A percentile compares a stretch with the other conserved stretches of the same genome.
Conservation (phyloP, 805 yeast species). For the Metschnikowia dekortorum region DNA sequence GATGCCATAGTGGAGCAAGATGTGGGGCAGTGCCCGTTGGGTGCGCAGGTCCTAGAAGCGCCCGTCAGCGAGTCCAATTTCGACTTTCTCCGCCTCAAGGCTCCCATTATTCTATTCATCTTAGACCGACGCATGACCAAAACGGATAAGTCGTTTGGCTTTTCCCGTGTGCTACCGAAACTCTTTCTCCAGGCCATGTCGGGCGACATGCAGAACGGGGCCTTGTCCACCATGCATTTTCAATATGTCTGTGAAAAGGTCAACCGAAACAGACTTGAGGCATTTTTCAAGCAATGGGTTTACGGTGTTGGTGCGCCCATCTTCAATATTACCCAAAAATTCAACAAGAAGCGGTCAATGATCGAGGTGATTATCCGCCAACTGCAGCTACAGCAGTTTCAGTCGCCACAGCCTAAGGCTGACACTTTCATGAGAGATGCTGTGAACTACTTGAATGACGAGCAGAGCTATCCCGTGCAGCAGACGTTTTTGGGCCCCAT, state of each 20-base stretch:
- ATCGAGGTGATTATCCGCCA: conserved; percentile 94
- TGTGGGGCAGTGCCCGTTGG: conserved; percentile 77
- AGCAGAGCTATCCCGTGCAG: conserved; percentile 36
- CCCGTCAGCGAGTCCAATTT: conserved; percentile 64
- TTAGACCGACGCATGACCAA: conserved; percentile 92
- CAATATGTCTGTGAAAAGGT: conserved; percentile 94
- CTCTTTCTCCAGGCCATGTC: conserved; percentile 92
- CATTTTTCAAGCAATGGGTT: conserved; percentile 92
- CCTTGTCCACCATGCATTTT: conserved; percentile 76
- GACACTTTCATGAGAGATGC: conserved; percentile 46
- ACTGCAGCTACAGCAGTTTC: conserved; percentile 65
- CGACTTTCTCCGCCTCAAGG: conserved; percentile 67
- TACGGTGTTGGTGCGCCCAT: conserved; percentile 84
- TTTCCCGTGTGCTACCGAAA: conserved; percentile 87
- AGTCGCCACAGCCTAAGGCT: conserved; percentile 30
- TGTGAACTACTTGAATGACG: conserved; percentile 38
- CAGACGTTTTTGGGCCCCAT: conserved; percentile 85
- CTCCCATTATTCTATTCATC: conserved; percentile 81
- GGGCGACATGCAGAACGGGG: conserved; percentile 78
- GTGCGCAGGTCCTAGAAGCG: conserved; percentile 57
- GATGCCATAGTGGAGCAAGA: conserved; percentile 71
- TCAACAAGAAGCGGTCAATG: conserved; percentile 89
- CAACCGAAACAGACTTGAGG: conserved; percentile 75
- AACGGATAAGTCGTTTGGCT: conserved; percentile 90
- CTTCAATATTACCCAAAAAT: conserved; percentile 83